These are phyloP conservation scores for Thraustochytrium sp. DNA, from an alignment of 352 stramenopile species.

Conservation along the genomic window DNA sequence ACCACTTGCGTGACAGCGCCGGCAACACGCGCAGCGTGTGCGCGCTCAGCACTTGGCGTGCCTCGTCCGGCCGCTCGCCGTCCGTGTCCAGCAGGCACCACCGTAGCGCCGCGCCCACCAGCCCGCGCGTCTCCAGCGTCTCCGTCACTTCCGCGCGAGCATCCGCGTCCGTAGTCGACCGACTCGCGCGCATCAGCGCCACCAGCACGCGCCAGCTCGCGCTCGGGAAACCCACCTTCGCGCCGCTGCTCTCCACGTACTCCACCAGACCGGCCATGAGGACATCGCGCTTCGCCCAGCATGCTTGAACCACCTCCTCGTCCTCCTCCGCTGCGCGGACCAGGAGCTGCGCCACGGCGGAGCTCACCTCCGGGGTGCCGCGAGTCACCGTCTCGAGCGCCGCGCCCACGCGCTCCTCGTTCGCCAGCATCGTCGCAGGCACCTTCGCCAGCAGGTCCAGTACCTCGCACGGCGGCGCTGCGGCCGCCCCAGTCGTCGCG, in stretches of 20 bases:
- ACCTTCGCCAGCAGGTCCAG: neutral
- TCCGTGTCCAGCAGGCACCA: neutral
- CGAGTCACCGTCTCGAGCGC: neutral
- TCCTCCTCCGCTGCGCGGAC: neutral
- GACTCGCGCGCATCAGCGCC: neutral
- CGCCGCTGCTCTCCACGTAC: neutral
- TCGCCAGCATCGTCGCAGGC: neutral
- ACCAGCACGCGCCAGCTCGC: neutral
- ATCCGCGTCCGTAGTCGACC: neutral
- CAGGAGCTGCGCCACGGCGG: neutral
- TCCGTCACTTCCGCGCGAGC: neutral
- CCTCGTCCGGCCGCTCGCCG: neutral
- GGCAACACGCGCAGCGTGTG: constrained; percentile 26
- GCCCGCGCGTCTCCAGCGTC: neutral
- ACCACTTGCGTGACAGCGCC: constrained; percentile 22
- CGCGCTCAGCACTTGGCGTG: neutral
- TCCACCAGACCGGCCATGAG: neutral
- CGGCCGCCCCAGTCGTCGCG: neutral
- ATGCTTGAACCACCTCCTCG: neutral
- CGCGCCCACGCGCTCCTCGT: neutral
- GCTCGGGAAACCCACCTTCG: neutral
- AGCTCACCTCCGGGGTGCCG: neutral
- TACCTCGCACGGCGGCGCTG: neutral
- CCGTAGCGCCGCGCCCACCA: neutral
- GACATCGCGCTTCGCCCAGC: neutral